Base-by-base conservation (phyloP, 2,329 filamentous ascomycete species). In the Aspergillus sclerotialis region DNA sequence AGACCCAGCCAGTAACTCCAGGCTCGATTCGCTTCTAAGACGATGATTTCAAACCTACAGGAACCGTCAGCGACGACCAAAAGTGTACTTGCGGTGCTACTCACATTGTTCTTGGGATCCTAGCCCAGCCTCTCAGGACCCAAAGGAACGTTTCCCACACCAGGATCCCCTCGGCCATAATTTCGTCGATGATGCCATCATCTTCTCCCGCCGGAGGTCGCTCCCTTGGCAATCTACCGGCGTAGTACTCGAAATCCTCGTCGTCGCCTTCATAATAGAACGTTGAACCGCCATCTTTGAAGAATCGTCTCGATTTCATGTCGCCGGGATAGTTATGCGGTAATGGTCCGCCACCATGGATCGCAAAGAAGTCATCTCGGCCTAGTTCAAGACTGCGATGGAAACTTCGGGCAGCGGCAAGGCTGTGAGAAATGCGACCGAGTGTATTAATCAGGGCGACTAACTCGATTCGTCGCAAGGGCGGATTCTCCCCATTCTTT, bases 391-490 rank as follows among this genome's bases (percentile, higher is more conserved):
- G 49, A 6, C 70, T 65, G 33, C 64, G 60, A 26, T 73, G 68
- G 67, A 98, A 96, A 35, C 80, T 71, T 36, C 78, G 75, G 28
- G 94, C 73, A 0, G 86, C 82, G 21, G 74, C 70, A 41, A 98
- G 65, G 33, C 86, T 92, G 58, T 84, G 81, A 43, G 84, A 87
- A 43, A 96, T 80, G 23, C 90, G 78, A 18, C 85, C 86, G 39
- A 95, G 82, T 0, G 92, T 96, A 63, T 98, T 98, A 65, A 96
- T 82, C 13, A 98, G 72, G 2, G 92, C 86, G 13, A 98, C 92
- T 8, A 98, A 72, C 64, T 98, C 92, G 1, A 90, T 96, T 44
- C 92, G 75, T 56, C 89, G 80, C 13, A 96, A 74, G 10, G 75
- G 68, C 1, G 87, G 88, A 49, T 79, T 78, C 38, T 76, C 73